Base-by-base conservation (phyloP, 495 filamentous ascomycete genomes). In the Neurospora sp. region DNA sequence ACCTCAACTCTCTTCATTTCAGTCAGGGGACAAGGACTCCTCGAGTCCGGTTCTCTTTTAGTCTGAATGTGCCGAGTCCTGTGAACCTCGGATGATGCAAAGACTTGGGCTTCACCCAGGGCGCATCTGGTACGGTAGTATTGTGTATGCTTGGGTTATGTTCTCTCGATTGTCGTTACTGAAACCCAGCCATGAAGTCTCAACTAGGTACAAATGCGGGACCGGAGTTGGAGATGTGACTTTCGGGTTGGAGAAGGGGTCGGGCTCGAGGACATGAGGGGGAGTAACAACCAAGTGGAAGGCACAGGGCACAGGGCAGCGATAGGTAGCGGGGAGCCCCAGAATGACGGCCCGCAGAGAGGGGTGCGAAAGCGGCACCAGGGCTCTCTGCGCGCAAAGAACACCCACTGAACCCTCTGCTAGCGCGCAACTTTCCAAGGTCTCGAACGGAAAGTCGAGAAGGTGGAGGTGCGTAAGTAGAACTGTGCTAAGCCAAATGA, bases 401-500 rank as follows among this genome's bases (percentile, higher is more conserved):
- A 59, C 20, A 22, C 48, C 17, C 48, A 22, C 48, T 35, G 53
- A 37, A 61, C 27, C 53, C 53, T 65, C 53, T 65, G 27, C 53
- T 65, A 65, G 53, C 53, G 53, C 31, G 53, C 53, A 65, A 31
- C 22, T 37, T 65, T 35, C 10, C 44, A 48, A 48, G 44, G 44
- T 10, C 44, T 48, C 44, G 8, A 39, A 40, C 44, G 8, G 27
- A 53, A 65, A 73, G 45, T 70, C 40, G 20, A 40, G 16, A 39
- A 20, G 35, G 27, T 40, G 40, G 53, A 72, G 48, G 8, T 71
- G 6, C 69, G 68, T 27, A 45, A 70, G 72, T 42, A 69, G 12
- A 61, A 3, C 16, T 35, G 71, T 68, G 72, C 76, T 78, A 78
- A 71, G 68, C 73, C 41, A 20, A 27, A 69, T 39, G 2, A 0